phyloP scores from a whole-genome alignment of 768 basidiomycete species.

The Suillus subaureus region DNA sequence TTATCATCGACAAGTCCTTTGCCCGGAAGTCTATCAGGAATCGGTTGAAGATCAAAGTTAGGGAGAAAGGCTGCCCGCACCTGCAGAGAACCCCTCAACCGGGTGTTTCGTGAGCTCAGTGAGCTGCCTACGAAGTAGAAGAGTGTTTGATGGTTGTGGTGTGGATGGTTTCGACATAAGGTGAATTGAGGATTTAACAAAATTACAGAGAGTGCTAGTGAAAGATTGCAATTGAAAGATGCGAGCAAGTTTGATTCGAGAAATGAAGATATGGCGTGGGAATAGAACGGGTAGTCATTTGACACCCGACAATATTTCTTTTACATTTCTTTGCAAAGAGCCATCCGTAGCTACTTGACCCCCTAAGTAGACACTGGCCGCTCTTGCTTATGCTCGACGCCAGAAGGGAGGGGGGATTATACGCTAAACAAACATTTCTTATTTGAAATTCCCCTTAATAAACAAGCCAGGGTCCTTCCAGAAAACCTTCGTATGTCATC shows the following conservation, averaged over 20 bases:
- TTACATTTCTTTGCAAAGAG: slow-evolving; percentile 31
- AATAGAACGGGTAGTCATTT: background rate
- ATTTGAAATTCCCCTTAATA: background rate
- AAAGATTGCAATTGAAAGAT: background rate
- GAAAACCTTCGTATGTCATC: slow-evolving; percentile 47
- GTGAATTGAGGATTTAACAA: background rate
- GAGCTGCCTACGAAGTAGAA: slow-evolving; percentile 79
- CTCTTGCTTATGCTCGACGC: background rate
- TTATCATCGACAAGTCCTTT: slow-evolving; percentile 91
- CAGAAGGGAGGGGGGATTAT: too few species aligned
- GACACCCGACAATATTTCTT: background rate
- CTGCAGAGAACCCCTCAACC: slow-evolving; percentile 96
- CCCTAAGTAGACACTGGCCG: too few species aligned
- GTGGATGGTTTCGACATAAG: slow-evolving; percentile 49
- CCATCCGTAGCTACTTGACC: background rate
- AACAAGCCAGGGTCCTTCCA: slow-evolving; percentile 11
- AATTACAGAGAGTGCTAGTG: background rate
- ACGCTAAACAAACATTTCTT: background rate
- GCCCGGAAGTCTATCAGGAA: slow-evolving; percentile 35
- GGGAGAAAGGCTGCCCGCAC: slow-evolving; percentile 42
- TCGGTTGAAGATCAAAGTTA: slow-evolving; percentile 35
- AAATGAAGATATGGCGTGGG: background rate
- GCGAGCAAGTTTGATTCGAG: slow-evolving; percentile 30
- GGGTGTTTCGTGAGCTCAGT: slow-evolving; percentile 88
- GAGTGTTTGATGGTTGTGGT: slow-evolving; percentile 38